Base-by-base conservation (phyloP, 306 rosid genomes). In the Dalbergia cultrata region DNA sequence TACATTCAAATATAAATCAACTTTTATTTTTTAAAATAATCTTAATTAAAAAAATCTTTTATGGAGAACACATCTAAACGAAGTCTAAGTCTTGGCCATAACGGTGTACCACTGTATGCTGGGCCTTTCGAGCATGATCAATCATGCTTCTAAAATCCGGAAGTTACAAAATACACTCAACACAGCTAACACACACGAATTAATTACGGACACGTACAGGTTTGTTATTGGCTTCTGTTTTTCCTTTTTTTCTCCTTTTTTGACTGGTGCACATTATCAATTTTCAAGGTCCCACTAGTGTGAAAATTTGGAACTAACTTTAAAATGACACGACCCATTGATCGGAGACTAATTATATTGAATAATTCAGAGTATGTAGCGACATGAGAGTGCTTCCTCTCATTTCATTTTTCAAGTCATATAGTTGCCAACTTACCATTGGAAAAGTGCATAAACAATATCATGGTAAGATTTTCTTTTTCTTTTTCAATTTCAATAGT, bases 271-370 rank as follows among this genome's bases (percentile, higher is more conserved):
- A 69, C 26, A 7, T 61, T 13, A 49, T 70, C 60, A 70, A 47
- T n/a, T 26, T 45, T 10, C 10, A 7, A 26, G 44, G 74, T 26
- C 63, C 58, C 63, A 52, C 63, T 50, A 49, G 5, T 5, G 11
- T 31, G 47, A 35, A 53, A 71, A 31, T 0, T 33, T 52, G 18
- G 43, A 47, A 26, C 35, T 69, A 22, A 19, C 22, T 69, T 69
- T 69, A 22, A n/a, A 31, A 6, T 47, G 60, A 69, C 60, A 69
- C 59, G 60, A 22, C 60, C 21, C 44, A 26, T 14, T 69, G 60
- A 43, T 41, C 9, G 34, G 59, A 69, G 17, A 69, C 41, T 14
- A 22, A 13, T 19, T 16, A 18, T 12, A 12, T 18, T 66, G 33
- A 66, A 37, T 39, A 41, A 66, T 66, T 66, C 4, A 45, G 52